Conservation (phyloP, 495 filamentous ascomycete species). For the Bathelium albidoporum region DNA sequence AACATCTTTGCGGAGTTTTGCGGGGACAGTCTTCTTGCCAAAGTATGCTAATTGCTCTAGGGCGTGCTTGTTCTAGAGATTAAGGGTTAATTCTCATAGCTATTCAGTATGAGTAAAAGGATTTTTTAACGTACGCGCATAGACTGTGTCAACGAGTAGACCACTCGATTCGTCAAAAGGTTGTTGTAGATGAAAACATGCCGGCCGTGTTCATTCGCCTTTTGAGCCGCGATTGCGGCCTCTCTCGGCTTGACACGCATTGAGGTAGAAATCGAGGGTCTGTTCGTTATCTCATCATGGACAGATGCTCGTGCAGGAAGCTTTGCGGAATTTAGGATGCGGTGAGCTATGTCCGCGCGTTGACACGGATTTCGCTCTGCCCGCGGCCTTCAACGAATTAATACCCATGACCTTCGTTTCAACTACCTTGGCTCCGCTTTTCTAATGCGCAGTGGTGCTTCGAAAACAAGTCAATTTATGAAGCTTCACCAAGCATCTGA, state of each 20-base stretch:
- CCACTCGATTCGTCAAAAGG: constrained; percentile 65
- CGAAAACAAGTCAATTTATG: too few species aligned
- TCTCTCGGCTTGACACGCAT: background rate
- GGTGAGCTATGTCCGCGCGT: too few species aligned
- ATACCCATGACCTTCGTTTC: too few species aligned
- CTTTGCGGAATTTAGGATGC: too few species aligned
- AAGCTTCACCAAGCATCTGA: too few species aligned
- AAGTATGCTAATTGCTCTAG: constrained; percentile 73
- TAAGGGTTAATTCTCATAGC: constrained; percentile 1
- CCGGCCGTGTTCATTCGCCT: constrained; percentile 40
- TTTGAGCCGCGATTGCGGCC: background rate
- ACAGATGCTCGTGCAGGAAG: background rate
- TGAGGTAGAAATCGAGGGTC: background rate
- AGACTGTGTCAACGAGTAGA: constrained; percentile 64
- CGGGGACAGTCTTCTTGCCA: constrained; percentile 80
- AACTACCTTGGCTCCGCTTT: background rate
- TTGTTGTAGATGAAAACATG: constrained; percentile 79
- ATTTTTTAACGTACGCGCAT: constrained; percentile 48
- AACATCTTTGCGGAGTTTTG: constrained; percentile 74
- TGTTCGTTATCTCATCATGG: background rate
- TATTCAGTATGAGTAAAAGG: background rate
- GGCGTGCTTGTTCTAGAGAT: constrained; percentile 49
- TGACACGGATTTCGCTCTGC: background rate
- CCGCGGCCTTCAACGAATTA: background rate
- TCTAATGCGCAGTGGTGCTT: background rate